Evolutionary conservation across 495 filamentous ascomycete genomes (phyloP).

Genomic region (Annulohypoxylon moriforme): DNA sequence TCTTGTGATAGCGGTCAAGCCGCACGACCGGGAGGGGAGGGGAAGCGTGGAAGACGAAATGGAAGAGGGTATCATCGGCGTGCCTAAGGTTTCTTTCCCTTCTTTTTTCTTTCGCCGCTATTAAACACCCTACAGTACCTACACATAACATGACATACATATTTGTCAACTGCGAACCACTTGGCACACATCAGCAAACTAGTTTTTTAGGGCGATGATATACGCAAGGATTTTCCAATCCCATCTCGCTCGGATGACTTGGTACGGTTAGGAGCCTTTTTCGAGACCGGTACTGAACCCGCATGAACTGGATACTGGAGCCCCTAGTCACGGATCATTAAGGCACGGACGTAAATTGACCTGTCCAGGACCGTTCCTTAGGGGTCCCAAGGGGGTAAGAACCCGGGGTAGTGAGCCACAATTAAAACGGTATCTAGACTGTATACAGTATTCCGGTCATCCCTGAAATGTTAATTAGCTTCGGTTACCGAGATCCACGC

Average conservation of each 20-base stretch:
- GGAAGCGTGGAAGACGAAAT: background rate
- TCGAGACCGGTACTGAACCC: constrained; percentile 28
- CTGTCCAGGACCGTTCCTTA: constrained; percentile 5
- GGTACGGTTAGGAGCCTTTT: background rate
- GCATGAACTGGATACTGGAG: constrained; percentile 26
- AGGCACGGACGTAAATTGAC: constrained; percentile 24
- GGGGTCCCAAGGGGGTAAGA: background rate
- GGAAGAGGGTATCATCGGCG: constrained; percentile 1
- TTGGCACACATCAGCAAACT: constrained; percentile 21
- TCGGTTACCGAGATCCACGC: constrained; percentile 18
- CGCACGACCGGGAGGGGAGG: too few relatives aligned
- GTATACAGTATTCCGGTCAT: constrained; percentile 6
- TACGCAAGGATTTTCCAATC: constrained; percentile 13
- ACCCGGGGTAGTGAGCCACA: constrained; percentile 21
- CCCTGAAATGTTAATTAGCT: background rate
- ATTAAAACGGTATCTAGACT: constrained; percentile 9
- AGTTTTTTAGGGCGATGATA: background rate
- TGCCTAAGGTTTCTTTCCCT: background rate
- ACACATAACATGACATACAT: constrained; percentile 20
- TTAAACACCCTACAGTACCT: constrained; percentile 2
- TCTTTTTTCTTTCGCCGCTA: background rate
- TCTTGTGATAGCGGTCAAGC: constrained; percentile 29
- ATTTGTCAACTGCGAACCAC: constrained; percentile 1
- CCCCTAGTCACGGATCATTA: constrained; percentile 13
- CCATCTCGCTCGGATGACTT: constrained; percentile 9